Evolutionary conservation across 257 asterid genomes (phyloP), one percentile per base, ranked within the genome.

Genomic region (Gardenia jasminoides): DNA sequence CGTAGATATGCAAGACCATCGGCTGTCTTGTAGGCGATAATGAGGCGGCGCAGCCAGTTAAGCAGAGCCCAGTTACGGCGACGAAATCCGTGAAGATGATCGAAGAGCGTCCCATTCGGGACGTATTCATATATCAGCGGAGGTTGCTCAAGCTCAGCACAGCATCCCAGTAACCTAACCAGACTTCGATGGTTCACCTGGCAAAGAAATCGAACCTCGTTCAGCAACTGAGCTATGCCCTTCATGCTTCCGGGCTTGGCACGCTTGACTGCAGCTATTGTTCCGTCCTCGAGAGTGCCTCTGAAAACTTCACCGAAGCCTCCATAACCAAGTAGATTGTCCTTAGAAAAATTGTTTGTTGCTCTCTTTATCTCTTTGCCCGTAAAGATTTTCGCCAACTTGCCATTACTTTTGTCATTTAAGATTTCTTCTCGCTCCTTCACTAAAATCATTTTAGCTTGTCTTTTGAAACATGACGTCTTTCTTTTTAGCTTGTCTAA

Each of bases 221-320:
- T 89, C 31, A 89, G 85, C 66, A 91, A 89, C 76, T 91, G 93
- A 19, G 68, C 83, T 0, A 84, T 86, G 80, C 91, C 93, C 62
- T 84, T 86, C 17, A 88, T 88, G 62, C 80, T 91, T 6, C 91
- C 93, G 0, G 87, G 89, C 76, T 89, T 89, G 46, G 93, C 91
- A 11, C 91, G 81, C 77, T 91, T 91, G 10, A 89, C 90, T 0
- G 96, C 96, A n/a, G 87, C 75, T 7, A 67, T 68, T 1, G 82
- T 85, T 36, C 91, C 91, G 13, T 89, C 92, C 0, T 89, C 91
- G 8, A 91, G 82, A 6, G 50, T 85, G 30, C 92, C 96, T 81
- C 83, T 89, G 72, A 86, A 91, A 44, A 91, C 96, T 80, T 91
- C 92, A 0, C 93, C 93, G n/a, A 91, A 91, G 72, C 92, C 96